Evolutionary conservation across 257 asterid genomes (phyloP), one percentile per base, ranked within the genome.

Genomic region (Oldenlandia corymbosa): DNA sequence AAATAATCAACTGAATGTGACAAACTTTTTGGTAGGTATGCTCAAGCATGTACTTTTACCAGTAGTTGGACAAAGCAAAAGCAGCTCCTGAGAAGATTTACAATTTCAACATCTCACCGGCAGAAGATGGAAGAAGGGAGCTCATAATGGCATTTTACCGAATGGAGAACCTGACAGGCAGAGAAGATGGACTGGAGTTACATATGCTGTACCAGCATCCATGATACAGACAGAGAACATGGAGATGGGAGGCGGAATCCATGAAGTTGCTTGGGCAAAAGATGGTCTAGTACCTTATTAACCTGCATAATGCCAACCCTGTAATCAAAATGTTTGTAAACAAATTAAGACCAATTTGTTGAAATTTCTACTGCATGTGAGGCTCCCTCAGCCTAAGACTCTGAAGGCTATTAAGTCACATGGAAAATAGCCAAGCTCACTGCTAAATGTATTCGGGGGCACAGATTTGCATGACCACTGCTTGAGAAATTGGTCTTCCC

Each of bases 111-210:
- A 97, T 93, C 37, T 60, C 84, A 71, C 88, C 84, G 84, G 80
- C 83, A 24, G 85, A 93, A 64, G 81, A 82, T 32, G 99, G 99
- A 74, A 60, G 71, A 63, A 69, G 62, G 99, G 99, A 53, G 99
- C 99, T 54, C 82, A 78, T 41, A 93, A 93, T 48, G 99, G 99
- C 51, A 93, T 93, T 96, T 80, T 79, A 24, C 97, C 97, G 7
- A 87, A 65, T 69, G 99, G 99, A 39, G 86, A 90, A 73, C 86
- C 83, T 2, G 99, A 93, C 66, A 59, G 68, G 77, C 80, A 95
- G 78, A 97, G 90, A 79, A 80, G 90, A 66, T 93, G 99, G 99
- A 74, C 83, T 54, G 99, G 99, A 59, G 78, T 87, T 56, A 93
- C 99, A 7, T 93, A 93, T 69, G 94, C 94, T 70, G 84, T 93